A percentile compares a stretch with the other conserved stretches of the same genome.
Evolutionary conservation across 2,329 filamentous ascomycete genomes (phyloP).

Genomic region (Colletotrichum cereale): DNA sequence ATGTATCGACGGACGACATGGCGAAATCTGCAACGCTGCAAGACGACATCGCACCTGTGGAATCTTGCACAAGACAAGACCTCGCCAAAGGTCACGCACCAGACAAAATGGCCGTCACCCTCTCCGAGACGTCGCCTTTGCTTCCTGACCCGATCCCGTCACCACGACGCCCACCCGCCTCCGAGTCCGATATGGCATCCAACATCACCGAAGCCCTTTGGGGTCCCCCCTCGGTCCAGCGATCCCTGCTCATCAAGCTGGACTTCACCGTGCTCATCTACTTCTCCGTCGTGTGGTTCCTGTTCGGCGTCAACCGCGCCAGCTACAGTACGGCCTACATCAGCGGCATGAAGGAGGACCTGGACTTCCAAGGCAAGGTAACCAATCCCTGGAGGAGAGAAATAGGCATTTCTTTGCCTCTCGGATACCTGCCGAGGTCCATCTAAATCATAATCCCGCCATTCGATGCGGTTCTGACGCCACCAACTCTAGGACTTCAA

Average conservation of each 20-base stretch:
- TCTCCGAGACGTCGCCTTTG: conserved; percentile 28
- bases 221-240: conserved; percentile 41
- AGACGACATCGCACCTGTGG: conserved; percentile 30
- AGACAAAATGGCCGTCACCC: conserved; percentile 8
- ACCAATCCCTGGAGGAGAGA: too few species aligned
- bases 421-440: too few species aligned
- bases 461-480: not conserved
- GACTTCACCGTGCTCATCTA: conserved; percentile 57
- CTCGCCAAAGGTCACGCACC: not conserved
- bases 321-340: conserved; percentile 59
- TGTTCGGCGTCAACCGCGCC: conserved; percentile 59
- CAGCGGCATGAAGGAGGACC: conserved; percentile 55
- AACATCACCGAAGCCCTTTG: conserved; percentile 26
- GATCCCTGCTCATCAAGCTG: conserved; percentile 52
- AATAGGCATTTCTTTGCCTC: not conserved
- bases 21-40: conserved; percentile 35
- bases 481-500: conserved; percentile 48
- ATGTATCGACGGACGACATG: not conserved
- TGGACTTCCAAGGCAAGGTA: conserved; percentile 52
- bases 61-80: not conserved
- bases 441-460: not conserved
- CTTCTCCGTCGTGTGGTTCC: conserved; percentile 61
- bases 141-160: conserved; percentile 4
- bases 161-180: not conserved
- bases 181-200: conserved; percentile 16